phyloP scores from a whole-genome alignment of 768 basidiomycete species.

The Coprinopsis sp. region DNA sequence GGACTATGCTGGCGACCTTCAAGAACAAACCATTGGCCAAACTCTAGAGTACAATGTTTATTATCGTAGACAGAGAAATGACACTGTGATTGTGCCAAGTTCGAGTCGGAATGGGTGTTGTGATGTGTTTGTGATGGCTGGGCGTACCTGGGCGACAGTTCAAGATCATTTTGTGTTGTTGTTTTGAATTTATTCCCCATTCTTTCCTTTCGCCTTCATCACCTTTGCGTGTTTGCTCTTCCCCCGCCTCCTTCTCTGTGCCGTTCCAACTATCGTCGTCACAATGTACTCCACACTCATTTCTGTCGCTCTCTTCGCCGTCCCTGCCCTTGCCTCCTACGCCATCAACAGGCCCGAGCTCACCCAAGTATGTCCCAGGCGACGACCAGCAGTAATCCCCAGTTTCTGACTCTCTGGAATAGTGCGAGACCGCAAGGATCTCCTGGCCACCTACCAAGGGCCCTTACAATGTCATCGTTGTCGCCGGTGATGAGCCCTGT shows the following conservation, averaged over 20 bases:
- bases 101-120: slow-evolving; percentile 9
- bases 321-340: slow-evolving; percentile 53
- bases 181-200: slow-evolving; percentile 10
- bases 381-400: neutral
- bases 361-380: slow-evolving; percentile 43
- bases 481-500: slow-evolving; percentile 50
- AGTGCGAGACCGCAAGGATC: slow-evolving; percentile 53
- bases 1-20: slow-evolving; percentile 60
- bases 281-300: slow-evolving; percentile 80
- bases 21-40: slow-evolving; percentile 46
- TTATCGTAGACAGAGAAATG: slow-evolving; percentile 5
- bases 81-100: too few relatives aligned
- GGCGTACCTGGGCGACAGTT: slow-evolving; percentile 11
- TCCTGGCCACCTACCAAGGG: slow-evolving; percentile 44
- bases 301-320: slow-evolving; percentile 64
- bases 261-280: slow-evolving; percentile 22
- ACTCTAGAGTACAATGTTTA: slow-evolving; percentile 26
- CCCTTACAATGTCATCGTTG: slow-evolving; percentile 60
- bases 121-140: slow-evolving; percentile 11
- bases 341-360: slow-evolving; percentile 47
- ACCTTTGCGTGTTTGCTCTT: slow-evolving; percentile 18
- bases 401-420: slow-evolving; percentile 7
- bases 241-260: slow-evolving; percentile 22
- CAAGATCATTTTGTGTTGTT: neutral
- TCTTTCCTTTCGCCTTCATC: neutral